phyloP scores from a whole-genome alignment of 441 rosid genomes.

The Populus trichocarpa region DNA sequence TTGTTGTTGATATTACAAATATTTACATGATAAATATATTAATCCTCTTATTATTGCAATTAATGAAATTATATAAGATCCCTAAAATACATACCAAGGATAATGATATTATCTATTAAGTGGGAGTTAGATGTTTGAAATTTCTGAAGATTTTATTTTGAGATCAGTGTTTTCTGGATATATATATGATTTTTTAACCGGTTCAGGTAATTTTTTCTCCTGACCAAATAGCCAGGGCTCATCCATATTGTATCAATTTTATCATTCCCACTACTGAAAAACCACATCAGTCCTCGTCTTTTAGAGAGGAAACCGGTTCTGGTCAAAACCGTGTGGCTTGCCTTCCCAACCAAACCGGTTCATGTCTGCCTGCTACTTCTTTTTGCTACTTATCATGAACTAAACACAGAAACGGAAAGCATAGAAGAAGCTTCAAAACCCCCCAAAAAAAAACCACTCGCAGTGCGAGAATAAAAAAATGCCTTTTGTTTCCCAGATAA shows the following conservation, averaged over 20 bases:
- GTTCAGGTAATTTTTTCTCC: not conserved
- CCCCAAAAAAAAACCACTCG: not conserved
- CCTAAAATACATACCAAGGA: too few species aligned
- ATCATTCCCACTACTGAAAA: too few species aligned
- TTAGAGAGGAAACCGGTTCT: not conserved
- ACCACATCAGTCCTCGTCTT: not conserved
- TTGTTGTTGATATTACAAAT: too few species aligned
- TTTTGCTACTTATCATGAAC: not conserved
- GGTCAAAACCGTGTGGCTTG: not conserved
- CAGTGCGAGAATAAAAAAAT: conserved; percentile 21
- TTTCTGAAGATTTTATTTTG: too few species aligned
- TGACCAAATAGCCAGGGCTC: not conserved
- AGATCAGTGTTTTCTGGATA: too few species aligned
- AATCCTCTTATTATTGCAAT: too few species aligned
- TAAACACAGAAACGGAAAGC: not conserved
- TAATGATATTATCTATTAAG: too few species aligned
- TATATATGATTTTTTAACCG: too few species aligned
- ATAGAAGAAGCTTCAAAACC: not conserved
- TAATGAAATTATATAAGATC: too few species aligned
- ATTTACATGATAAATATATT: too few species aligned
- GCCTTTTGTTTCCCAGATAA: conserved; percentile 56
- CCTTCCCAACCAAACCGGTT: conserved; percentile 7
- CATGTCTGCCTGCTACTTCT: conserved; percentile 5
- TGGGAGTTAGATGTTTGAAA: too few species aligned
- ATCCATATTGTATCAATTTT: too few species aligned